Base-by-base conservation (phyloP, 2,329 filamentous ascomycete species). In the Pseudopithomyces chartarum region DNA sequence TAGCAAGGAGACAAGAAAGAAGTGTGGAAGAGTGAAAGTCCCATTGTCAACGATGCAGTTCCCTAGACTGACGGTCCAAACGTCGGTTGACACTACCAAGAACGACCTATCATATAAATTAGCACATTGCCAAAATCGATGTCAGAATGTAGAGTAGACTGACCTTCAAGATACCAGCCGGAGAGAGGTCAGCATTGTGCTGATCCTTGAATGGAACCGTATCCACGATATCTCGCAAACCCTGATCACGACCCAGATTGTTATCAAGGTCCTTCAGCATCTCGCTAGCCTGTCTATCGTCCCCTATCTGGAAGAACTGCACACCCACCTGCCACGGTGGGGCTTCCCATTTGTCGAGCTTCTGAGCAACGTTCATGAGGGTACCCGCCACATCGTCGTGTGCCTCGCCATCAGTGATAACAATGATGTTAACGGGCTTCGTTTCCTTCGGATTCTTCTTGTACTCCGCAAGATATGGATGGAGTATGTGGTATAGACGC, bases 281-380 rank as follows among this genome's bases (percentile, higher is more conserved):
- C 62, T 81, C 76, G 1, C 82, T 81, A 0, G 93, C 94, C 0
- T 76, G 79, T 0, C 78, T 70, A 64, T 96, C 91, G 48, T 85
- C 82, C 55, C 95, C 94, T 43, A 98, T 90, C 77, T 97, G 94
- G 81, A 98, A 96, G 80, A 98, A 98, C 74, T 98, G 94, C 55
- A 98, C 86, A 33, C 94, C 94, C 8, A 97, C 81, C 78, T 98
- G 95, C 81, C 90, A 90, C 0, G 87, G 83, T 3, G 89, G 86
- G 0, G 92, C 92, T 8, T 87, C 82, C 7, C 90, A 73, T 50
- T 76, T 76, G 68, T 95, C 89, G 32, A 98, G 84, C 68, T 85
- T 87, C 73, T 82, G 83, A 0, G 92, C 94, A 0, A 85, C 81
- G 3, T 77, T 74, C 39, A 91, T 79, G 46, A 98, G 86, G 15